Evolutionary conservation across 192 early-diverging fungal genomes (phyloP).

Genomic region (Coemansia sp.): DNA sequence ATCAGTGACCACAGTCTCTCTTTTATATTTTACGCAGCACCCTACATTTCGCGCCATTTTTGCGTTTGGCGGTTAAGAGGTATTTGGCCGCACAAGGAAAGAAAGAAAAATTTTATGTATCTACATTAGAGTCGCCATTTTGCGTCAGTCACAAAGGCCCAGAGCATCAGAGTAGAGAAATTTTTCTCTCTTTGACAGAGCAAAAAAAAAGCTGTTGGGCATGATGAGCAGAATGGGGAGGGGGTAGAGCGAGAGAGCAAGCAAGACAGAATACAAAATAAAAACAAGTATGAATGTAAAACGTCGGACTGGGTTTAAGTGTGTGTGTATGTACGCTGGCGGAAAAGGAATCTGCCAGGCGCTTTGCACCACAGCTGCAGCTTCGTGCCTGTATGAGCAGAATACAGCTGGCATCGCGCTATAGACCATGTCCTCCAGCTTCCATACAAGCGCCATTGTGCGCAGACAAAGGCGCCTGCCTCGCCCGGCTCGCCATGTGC

Average conservation of each 20-base stretch:
- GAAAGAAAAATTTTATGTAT: neutral
- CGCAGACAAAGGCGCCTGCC: neutral
- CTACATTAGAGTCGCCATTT: neutral
- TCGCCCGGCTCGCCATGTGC: no score
- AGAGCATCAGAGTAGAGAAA: neutral
- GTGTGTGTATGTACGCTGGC: neutral
- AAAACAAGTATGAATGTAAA: neutral
- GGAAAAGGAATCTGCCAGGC: neutral
- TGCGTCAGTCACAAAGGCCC: neutral
- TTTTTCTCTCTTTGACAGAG: neutral
- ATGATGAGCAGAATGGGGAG: neutral
- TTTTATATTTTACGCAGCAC: conserved; percentile 2
- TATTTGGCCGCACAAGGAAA: neutral
- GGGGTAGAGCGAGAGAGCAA: no score
- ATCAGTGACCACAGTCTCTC: neutral
- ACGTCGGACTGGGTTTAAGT: neutral
- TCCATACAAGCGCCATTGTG: neutral
- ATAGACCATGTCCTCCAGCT: neutral
- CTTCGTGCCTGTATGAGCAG: neutral
- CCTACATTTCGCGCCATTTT: conserved; percentile 1
- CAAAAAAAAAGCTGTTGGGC: neutral
- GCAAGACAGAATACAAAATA: neutral
- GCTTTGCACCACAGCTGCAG: neutral
- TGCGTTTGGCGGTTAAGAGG: neutral
- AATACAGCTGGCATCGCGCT: conserved; percentile 1